These are phyloP conservation scores for Bassia scoparia DNA, from an alignment of 148 eudicot genomes.

Conservation along the genomic window DNA sequence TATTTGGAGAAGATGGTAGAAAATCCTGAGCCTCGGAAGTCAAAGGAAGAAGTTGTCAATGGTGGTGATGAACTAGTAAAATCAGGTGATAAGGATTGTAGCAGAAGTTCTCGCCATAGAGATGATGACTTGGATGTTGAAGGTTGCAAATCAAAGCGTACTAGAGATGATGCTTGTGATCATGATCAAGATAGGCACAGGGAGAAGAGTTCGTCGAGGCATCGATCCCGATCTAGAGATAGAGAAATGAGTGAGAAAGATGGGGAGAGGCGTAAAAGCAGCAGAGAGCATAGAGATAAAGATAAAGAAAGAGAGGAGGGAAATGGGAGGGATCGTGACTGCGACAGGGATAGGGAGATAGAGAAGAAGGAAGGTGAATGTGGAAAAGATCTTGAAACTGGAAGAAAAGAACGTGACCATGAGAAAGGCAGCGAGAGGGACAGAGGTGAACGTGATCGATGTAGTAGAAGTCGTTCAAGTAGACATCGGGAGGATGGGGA, in stretches of 20 bases:
- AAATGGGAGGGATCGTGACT: constrained; percentile 36
- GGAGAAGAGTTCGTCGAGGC: constrained; percentile 51
- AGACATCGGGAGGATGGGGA: constrained; percentile 46
- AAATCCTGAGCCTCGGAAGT: constrained; percentile 39
- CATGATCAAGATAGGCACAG: constrained; percentile 38
- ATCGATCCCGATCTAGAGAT: constrained; percentile 45
- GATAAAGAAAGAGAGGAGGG: constrained; percentile 40
- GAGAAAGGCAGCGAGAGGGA: constrained; percentile 33
- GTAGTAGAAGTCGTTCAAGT: constrained; percentile 47
- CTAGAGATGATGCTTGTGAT: constrained; percentile 49
- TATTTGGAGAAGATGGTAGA: constrained; percentile 72
- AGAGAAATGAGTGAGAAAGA: constrained; percentile 50
- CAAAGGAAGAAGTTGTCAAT: constrained; percentile 40
- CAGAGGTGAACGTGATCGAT: constrained; percentile 35
- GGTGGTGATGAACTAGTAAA: constrained; percentile 41
- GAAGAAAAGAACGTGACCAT: constrained; percentile 11
- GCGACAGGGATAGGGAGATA: constrained; percentile 36
- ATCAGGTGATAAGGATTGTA: constrained; percentile 40
- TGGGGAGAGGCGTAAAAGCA: constrained; percentile 40
- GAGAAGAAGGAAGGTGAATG: constrained; percentile 26
- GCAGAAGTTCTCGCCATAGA: constrained; percentile 52
- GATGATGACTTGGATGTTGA: constrained; percentile 41
- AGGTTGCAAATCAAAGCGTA: constrained; percentile 43
- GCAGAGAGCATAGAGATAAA: constrained; percentile 43
- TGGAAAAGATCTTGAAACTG: constrained; percentile 31